These are phyloP conservation scores for Solanum chilense DNA, from an alignment of 257 asterid genomes.

Conservation along the genomic window DNA sequence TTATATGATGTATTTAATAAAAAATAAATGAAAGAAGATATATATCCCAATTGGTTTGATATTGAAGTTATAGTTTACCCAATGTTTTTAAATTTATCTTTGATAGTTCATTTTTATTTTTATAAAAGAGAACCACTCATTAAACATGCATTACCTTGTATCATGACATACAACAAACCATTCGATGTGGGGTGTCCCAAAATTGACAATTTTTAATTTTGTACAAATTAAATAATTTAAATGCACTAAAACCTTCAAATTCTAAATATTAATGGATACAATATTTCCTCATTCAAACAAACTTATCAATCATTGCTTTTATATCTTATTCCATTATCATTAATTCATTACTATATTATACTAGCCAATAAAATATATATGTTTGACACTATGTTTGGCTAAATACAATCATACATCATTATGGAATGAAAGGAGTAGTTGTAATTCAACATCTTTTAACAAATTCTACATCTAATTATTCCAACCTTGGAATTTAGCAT, in stretches of 20 bases:
- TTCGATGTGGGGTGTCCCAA: background rate
- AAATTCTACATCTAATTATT: background rate
- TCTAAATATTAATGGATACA: background rate
- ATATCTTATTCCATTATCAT: background rate
- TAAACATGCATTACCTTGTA: background rate
- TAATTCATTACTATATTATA: background rate
- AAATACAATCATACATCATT: background rate
- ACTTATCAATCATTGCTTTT: background rate
- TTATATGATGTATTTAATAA: no score
- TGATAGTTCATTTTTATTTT: background rate
- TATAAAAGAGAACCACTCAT: background rate
- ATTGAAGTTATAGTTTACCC: background rate
- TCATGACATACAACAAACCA: background rate
- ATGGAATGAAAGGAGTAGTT: background rate
- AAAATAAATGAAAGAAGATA: background rate
- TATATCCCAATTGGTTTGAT: background rate
- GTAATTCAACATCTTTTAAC: background rate
- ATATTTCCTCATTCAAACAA: background rate
- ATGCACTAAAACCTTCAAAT: background rate
- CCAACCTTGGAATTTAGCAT: background rate
- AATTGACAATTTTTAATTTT: background rate
- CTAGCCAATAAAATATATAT: background rate
- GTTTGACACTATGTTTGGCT: background rate
- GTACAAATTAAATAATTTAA: background rate
- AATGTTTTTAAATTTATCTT: background rate